Conservation (phyloP, 352 stramenopile species). For the Globisporangium carolinianum region DNA sequence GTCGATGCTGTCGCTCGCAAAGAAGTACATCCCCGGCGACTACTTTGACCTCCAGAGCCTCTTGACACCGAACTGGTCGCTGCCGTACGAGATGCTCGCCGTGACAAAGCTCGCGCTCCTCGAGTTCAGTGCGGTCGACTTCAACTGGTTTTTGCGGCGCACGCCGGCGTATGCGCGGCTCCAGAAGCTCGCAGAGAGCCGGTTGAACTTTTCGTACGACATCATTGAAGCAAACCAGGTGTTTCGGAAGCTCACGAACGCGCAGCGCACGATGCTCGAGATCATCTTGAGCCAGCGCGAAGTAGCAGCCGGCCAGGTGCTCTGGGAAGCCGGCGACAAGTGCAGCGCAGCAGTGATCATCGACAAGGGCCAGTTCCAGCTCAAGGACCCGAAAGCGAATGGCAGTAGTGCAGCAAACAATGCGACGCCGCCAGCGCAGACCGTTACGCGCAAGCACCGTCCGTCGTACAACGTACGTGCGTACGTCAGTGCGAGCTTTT, state of each 20-base stretch:
- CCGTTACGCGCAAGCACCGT: constrained; percentile 29
- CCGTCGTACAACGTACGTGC: constrained; percentile 51
- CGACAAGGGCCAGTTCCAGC: constrained; percentile 64
- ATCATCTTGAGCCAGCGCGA: constrained; percentile 59
- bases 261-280: constrained; percentile 85
- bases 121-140: constrained; percentile 76
- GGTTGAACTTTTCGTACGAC: constrained; percentile 76
- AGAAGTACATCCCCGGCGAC: constrained; percentile 81
- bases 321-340: constrained; percentile 69
- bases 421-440: constrained; percentile 13
- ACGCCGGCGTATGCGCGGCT: constrained; percentile 68
- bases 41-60: constrained; percentile 87
- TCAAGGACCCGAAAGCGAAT: constrained; percentile 45
- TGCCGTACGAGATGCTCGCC: constrained; percentile 61
- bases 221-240: constrained; percentile 77
- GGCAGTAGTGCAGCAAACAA: not conserved
- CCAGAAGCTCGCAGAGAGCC: constrained; percentile 60
- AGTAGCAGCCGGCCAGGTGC: constrained; percentile 51
- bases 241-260: constrained; percentile 68
- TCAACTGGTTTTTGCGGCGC: constrained; percentile 80
- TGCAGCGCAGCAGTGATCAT: constrained; percentile 70
- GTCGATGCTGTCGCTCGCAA: constrained; percentile 55
- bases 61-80: constrained; percentile 54
- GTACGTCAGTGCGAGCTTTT: not conserved
- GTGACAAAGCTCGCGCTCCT: constrained; percentile 63